Conservation (phyloP, 2,329 filamentous ascomycete genomes). For the Nigrospora oryzae region DNA sequence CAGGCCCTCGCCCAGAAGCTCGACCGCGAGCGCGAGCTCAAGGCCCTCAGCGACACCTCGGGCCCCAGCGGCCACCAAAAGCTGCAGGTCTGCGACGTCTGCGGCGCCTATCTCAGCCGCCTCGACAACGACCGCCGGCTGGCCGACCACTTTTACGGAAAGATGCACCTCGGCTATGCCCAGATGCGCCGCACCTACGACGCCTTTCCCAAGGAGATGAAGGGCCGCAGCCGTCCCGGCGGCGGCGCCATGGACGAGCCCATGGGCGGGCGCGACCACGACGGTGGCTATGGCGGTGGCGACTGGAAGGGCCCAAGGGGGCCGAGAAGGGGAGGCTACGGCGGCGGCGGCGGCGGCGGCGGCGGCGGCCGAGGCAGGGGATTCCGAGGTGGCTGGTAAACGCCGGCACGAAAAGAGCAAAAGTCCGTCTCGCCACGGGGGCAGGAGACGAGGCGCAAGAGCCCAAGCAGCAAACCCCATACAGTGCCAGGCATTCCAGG, state of each 20-base stretch:
- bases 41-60: slow-evolving; percentile 81
- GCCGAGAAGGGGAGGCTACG: slow-evolving; percentile 44
- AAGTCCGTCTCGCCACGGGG: too few relatives aligned
- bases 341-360: slow-evolving; percentile 41
- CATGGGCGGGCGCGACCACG: slow-evolving; percentile 32
- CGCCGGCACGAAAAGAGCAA: too few relatives aligned
- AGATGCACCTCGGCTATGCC: slow-evolving; percentile 98
- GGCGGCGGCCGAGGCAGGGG: slow-evolving; percentile 25
- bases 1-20: slow-evolving; percentile 74
- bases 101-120: slow-evolving; percentile 84
- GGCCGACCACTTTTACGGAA: slow-evolving; percentile 97
- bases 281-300: slow-evolving; percentile 35
- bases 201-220: slow-evolving; percentile 77
- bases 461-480: too few relatives aligned
- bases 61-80: slow-evolving; percentile 96
- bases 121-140: slow-evolving; percentile 90
- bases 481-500: too few relatives aligned
- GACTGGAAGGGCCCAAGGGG: slow-evolving; percentile 38
- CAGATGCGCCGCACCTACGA: slow-evolving; percentile 96
- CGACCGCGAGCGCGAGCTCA: slow-evolving; percentile 80
- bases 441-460: too few relatives aligned
- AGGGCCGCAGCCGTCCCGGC: slow-evolving; percentile 55
- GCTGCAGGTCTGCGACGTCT: slow-evolving; percentile 96
- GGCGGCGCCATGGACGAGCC: slow-evolving; percentile 39
- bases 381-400: slow-evolving; percentile 39